These are phyloP conservation scores for Pyrus betulifolia DNA, from an alignment of 306 rosid genomes.

Conservation along the genomic window DNA sequence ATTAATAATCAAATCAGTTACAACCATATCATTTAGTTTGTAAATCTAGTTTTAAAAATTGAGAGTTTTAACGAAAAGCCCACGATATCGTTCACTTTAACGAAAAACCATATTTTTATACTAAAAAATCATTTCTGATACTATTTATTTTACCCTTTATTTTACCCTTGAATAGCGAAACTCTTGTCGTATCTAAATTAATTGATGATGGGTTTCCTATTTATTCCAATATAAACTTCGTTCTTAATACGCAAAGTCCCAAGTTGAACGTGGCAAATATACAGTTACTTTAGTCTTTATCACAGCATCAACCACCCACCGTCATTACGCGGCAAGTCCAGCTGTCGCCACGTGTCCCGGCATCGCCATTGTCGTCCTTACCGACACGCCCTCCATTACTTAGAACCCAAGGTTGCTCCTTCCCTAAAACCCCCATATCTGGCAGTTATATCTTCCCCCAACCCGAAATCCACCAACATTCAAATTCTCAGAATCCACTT, in stretches of 20 bases:
- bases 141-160: no score
- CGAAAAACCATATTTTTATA: no score
- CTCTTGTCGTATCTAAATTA: background rate
- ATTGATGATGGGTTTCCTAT: no score
- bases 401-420: background rate
- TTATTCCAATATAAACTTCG: background rate
- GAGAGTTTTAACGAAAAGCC: no score
- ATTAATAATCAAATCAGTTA: no score
- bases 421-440: background rate
- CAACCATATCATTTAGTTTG: no score
- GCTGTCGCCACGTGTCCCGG: background rate
- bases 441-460: background rate
- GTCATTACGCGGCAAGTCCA: constrained; percentile 1
- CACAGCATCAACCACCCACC: background rate
- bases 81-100: no score
- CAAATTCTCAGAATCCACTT: background rate
- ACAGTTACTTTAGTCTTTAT: background rate
- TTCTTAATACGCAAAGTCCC: no score
- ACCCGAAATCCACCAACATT: background rate
- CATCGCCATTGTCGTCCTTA: background rate
- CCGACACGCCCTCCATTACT: constrained; percentile 4
- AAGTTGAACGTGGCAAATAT: no score
- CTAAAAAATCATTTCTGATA: no score
- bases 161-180: no score
- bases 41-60: no score